A percentile compares a stretch with the other conserved stretches of the same genome.
Evolutionary conservation across 352 stramenopile genomes (phyloP).

Genomic region (Pythium vanterpoolii): DNA sequence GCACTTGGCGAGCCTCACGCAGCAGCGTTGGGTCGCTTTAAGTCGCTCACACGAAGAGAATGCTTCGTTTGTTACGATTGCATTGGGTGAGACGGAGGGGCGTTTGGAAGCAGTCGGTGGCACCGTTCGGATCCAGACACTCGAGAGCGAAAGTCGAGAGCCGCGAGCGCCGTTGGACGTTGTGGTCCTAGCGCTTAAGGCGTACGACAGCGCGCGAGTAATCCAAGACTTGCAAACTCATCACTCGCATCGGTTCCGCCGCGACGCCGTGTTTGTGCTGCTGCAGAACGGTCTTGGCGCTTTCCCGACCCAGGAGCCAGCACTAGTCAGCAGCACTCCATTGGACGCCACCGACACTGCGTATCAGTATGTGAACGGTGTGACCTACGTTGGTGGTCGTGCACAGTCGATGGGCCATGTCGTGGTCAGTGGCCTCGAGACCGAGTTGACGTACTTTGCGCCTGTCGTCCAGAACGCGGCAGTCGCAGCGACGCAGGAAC

Average conservation of each 20-base stretch:
- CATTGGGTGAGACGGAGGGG: neutral
- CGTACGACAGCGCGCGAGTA: conserved; percentile 47
- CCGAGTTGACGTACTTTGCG: conserved; percentile 48
- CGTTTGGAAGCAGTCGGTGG: conserved; percentile 7
- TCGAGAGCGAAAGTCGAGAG: conserved; percentile 16
- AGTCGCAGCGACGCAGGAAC: neutral
- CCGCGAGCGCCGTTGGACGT: conserved; percentile 39
- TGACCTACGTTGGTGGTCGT: conserved; percentile 65
- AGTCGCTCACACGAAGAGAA: neutral
- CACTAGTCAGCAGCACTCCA: neutral
- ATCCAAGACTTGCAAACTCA: conserved; percentile 34
- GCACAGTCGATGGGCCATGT: conserved; percentile 39
- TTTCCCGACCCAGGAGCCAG: conserved; percentile 21
- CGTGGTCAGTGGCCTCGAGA: conserved; percentile 42
- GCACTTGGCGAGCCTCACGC: conserved; percentile 31
- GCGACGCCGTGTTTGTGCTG: conserved; percentile 53
- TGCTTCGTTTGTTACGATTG: neutral
- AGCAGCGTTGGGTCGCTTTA: neutral
- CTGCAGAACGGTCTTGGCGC: conserved; percentile 68
- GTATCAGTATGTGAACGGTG: conserved; percentile 50
- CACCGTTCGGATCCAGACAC: conserved; percentile 33
- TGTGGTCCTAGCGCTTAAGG: conserved; percentile 64
- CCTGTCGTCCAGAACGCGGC: conserved; percentile 22
- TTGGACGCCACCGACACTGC: neutral
- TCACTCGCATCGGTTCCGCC: conserved; percentile 32